A percentile compares a stretch with the other conserved stretches of the same genome.
Evolutionary conservation across 2,329 filamentous ascomycete genomes (phyloP).

Genomic region (Neoascochyta sp.): DNA sequence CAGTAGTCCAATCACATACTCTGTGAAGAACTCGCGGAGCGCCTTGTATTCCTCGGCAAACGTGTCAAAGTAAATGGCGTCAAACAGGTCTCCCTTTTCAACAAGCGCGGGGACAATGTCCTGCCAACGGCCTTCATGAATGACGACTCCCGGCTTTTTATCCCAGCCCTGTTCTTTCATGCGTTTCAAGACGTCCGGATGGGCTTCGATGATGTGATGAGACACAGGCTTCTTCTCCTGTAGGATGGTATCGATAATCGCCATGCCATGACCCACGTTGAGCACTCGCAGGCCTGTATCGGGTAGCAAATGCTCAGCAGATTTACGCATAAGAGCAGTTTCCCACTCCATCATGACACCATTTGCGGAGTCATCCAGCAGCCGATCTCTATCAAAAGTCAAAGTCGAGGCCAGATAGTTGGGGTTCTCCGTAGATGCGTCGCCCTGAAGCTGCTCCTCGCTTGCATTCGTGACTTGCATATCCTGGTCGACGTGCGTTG

Average conservation of each 20-base stretch:
- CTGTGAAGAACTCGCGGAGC: slow-evolving; percentile 81
- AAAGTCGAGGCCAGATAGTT: slow-evolving; percentile 49
- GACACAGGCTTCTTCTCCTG: slow-evolving; percentile 43
- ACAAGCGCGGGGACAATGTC: slow-evolving; percentile 47
- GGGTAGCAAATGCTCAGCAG: slow-evolving; percentile 43
- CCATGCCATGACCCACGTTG: slow-evolving; percentile 52
- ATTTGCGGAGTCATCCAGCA: slow-evolving; percentile 49
- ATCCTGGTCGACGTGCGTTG: slow-evolving; percentile 24
- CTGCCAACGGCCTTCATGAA: slow-evolving; percentile 51
- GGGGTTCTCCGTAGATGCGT: slow-evolving; percentile 43
- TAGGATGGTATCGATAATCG: slow-evolving; percentile 49
- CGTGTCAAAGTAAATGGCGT: slow-evolving; percentile 86
- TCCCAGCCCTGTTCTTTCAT: slow-evolving; percentile 49
- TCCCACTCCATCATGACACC: slow-evolving; percentile 56
- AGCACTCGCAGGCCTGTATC: slow-evolving; percentile 43
- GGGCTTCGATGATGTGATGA: slow-evolving; percentile 53
- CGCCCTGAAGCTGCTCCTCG: slow-evolving; percentile 19
- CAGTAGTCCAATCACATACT: slow-evolving; percentile 77
- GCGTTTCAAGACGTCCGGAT: slow-evolving; percentile 46
- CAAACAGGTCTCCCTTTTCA: slow-evolving; percentile 43
- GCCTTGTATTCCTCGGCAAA: slow-evolving; percentile 92
- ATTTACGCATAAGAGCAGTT: slow-evolving; percentile 47
- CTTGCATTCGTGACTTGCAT: slow-evolving; percentile 26
- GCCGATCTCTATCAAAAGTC: slow-evolving; percentile 46
- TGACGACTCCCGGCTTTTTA: slow-evolving; percentile 47